Base-by-base conservation (phyloP, 805 yeast species). In the Hanseniaspora jakobsenii region DNA sequence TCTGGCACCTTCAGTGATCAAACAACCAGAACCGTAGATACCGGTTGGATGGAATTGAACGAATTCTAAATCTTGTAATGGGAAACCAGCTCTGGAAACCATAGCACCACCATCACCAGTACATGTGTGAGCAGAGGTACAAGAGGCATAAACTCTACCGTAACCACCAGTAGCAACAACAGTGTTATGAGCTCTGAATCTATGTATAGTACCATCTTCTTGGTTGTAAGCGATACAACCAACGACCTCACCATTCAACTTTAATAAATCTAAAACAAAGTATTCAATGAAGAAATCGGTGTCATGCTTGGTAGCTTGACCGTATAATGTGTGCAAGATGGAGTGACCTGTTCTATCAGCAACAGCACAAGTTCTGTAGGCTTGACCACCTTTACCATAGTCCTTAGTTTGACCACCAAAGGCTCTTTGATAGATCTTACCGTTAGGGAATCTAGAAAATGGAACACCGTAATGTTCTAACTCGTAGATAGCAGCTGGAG, bases 311-410 rank as follows among this genome's bases (percentile, higher is more conserved):
- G 91, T 72, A 32, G 95, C 83, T 70, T 89, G 97, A 54, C 97
- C 97, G 63, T 89, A 89, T 54, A 89, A 71, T 35, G 97, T 81
- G 68, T 89, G 98, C 65, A 89, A 73, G 62, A 89, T 71, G 19
- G 97, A 95, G 63, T 89, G 98, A 48, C 98, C 98, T 39, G 98
- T 89, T 73, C 98, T 80, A 70, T 89, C 98, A 44, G 98, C 98
- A 41, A 91, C 98, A 32, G 98, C 98, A 71, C 97, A 89, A 48
- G 97, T 89, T 72, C 98, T 81, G 74, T 91, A 89, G 47, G 97
- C 97, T 70, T 89, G 98, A 50, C 98, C 98, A 61, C 95, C 96
- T 64, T 91, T 86, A 63, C 98, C 98, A 66, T 69, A 85, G 54
- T 91, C 94, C 65, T 74, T 83, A 50, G 94, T 69, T 69, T 89